Evolutionary conservation across 805 yeast species (phyloP), one percentile per base, ranked within the genome.

Genomic region (Wickerhamomyces subpelliculosus): DNA sequence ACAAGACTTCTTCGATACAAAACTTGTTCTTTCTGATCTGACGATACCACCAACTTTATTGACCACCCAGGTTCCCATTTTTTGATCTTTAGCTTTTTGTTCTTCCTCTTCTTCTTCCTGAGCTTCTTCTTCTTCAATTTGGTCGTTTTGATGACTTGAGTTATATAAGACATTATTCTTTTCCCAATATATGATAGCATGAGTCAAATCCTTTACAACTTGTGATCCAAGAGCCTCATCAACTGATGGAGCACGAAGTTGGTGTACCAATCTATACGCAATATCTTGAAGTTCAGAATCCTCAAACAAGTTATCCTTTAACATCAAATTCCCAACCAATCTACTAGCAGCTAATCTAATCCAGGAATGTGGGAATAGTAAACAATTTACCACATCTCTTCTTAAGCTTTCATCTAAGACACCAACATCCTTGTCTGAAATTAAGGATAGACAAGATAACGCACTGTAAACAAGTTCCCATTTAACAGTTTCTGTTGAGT

Each of bases 321-420:
- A 51, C 39, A 84, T 62, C 35, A 83, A 54, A 1, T 60, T 51
- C 1, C 81, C 79, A 28, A 79, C 56, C 25, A 86, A 62, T 37
- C 89, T 67, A 7, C 80, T 62, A 1, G 94, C 65, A 5, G 72
- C 62, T 41, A 83, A 66, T 49, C 97, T 75, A 7, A 89, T 83
- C 97, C 97, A 89, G 1, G 93, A 70, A 59, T 89, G 97, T 3
- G 97, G 97, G 55, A 75, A 89, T 36, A 89, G 64, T 38, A 88
- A 66, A 22, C 78, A 60, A 4, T 69, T 71, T 19, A 75, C 65
- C 3, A 83, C 59, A 14, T 60, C 55, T 3, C 56, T 47, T 33
- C 60, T 66, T 48, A 64, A 67, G 3, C 47, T 51, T 9, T 57
- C 60, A 28, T 64, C 67, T 16, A 46, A 42, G 26, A 46, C 30